Conservation (phyloP, 768 basidiomycete species). For the Russula dissimulans region DNA sequence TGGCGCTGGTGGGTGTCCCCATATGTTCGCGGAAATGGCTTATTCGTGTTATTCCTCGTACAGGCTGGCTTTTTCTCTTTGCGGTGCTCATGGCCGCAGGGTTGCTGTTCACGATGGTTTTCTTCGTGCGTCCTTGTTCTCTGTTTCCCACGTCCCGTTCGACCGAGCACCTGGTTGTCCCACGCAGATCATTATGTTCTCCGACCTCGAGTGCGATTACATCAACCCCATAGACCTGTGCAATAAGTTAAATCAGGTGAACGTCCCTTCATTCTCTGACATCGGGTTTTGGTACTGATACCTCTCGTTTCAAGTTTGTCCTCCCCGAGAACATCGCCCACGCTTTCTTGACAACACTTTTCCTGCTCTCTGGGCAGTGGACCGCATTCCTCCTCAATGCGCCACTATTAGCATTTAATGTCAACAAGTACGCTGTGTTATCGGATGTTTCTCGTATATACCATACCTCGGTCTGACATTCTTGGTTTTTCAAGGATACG, state of each 20-base stretch:
- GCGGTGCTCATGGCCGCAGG: conserved; percentile 93
- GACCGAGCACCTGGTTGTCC: not conserved
- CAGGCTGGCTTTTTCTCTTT: conserved; percentile 96
- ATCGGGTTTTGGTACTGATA: not conserved
- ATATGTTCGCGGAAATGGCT: not conserved
- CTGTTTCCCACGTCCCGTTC: not conserved
- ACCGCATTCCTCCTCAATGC: conserved; percentile 83
- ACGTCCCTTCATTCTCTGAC: not conserved
- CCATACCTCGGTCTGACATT: not conserved
- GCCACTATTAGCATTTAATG: conserved; percentile 82
- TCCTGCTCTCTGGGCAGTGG: conserved; percentile 96
- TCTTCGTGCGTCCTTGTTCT: conserved; percentile 69
- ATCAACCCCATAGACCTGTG: conserved; percentile 99
- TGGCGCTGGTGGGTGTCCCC: conserved; percentile 32
- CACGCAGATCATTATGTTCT: conserved; percentile 97
- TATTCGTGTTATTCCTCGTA: not conserved
- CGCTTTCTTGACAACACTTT: conserved; percentile 80
- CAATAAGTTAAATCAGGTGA: conserved; percentile 96
- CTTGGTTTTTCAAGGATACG: conserved; percentile 51
- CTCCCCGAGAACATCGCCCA: conserved; percentile 94
- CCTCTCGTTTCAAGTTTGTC: conserved; percentile 64
- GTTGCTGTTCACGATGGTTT: conserved; percentile 96
- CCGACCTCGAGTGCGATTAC: conserved; percentile 98
- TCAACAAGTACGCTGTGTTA: conserved; percentile 70
- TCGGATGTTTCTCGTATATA: not conserved